Conservation (phyloP, 257 asterid species). For the Fraxinus cuspidata region DNA sequence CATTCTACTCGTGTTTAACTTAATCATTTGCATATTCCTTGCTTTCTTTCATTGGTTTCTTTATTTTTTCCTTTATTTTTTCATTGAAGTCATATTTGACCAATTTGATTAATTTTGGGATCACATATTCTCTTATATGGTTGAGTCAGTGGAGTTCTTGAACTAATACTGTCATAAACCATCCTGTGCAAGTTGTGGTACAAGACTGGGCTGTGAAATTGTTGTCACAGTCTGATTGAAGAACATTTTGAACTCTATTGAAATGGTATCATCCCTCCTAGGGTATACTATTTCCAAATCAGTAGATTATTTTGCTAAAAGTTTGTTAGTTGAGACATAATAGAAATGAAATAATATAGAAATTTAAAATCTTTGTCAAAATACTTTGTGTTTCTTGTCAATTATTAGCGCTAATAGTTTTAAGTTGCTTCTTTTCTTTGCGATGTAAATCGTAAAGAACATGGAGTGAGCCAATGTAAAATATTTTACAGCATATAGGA, state of each 20-base stretch:
- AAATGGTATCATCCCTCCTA: neutral
- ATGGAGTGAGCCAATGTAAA: neutral
- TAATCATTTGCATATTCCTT: neutral
- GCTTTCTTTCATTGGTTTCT: neutral
- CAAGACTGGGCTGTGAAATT: neutral
- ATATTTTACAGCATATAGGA: neutral
- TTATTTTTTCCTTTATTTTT: neutral
- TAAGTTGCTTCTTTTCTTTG: neutral
- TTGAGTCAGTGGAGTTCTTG: neutral
- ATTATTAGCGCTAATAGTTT: neutral
- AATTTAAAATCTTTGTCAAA: neutral
- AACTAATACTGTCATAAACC: neutral
- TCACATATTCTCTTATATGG: neutral
- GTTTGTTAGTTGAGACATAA: neutral
- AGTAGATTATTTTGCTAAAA: neutral
- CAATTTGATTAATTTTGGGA: neutral
- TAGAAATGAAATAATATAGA: neutral
- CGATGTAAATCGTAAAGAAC: neutral
- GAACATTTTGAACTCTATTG: neutral
- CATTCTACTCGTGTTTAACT: neutral
- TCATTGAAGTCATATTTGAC: neutral
- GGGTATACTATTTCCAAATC: neutral
- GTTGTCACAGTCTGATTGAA: neutral
- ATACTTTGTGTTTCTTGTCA: neutral
- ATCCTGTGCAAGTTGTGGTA: neutral